Base-by-base conservation (phyloP, 306 rosid genomes). In the Carpinus fangiana region DNA sequence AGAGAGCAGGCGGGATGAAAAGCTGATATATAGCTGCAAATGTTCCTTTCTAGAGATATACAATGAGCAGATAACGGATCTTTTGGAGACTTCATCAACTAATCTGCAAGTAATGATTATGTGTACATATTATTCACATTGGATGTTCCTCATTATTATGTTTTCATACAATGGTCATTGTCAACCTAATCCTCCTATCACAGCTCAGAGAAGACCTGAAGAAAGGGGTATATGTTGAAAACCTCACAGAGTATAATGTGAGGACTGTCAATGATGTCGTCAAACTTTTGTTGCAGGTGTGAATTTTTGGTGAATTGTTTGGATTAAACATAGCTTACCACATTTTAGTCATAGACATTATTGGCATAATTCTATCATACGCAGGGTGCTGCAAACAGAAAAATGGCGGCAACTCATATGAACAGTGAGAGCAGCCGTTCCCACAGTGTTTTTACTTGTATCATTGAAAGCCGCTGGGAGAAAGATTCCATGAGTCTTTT, bases 181-280 rank as follows among this genome's bases (percentile, higher is more conserved):
- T 65, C 68, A 66, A 57, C 60, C 46, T 75, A 74, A 54, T 52
- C 13, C 74, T 86, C 78, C 47, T 46, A 68, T 76, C 86, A 80
- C 86, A 94, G 98, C 93, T 95, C 80, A 90, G 98, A 87, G 98
- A 95, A 87, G 98, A 95, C 86, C 57, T 83, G 93, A 95, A 95
- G 92, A 92, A 95, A 90, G 98, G 98, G 80, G 92, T 95, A 56
- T 87, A 95, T 12, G 98, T 92, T 46, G 98, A 95, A 73, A 92
- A 90, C 83, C 98, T 95, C 34, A 87, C 95, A 43, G 98, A 95
- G 86, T 84, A 86, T 70, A 69, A 73, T 23, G 98, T 91, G 87
- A 82, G 67, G 78, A 86, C 92, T 70, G 93, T 92, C 68, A 77
- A 86, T 82, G 98, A 91, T 85, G 93, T 95, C 59, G 88, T 90